Percentiles rank a stretch among this genome's conserved stretches.
Evolutionary conservation across 768 basidiomycete species (phyloP).

Genomic region (Tricholoma flavovirens): DNA sequence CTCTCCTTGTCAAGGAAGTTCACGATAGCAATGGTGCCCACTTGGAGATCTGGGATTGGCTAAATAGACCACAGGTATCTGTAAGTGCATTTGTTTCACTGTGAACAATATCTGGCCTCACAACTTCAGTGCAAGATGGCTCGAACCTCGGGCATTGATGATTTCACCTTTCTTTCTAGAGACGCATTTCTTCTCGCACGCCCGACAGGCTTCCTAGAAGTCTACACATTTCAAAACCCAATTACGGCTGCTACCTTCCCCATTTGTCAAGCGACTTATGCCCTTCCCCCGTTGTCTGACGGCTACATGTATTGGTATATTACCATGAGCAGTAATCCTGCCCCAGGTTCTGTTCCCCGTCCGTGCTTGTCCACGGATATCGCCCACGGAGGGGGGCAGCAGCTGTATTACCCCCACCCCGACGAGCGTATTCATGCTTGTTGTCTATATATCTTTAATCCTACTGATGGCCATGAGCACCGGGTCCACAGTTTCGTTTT

Average conservation of each 20-base stretch:
- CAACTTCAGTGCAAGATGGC: constrained; percentile 33
- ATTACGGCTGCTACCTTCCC: constrained; percentile 24
- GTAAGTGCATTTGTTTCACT: constrained; percentile 23
- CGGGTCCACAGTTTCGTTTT: constrained; percentile 44
- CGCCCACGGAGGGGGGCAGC: constrained; percentile 16
- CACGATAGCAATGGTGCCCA: constrained; percentile 35
- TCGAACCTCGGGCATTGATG: constrained; percentile 41
- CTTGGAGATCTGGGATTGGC: constrained; percentile 51
- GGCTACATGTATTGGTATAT: constrained; percentile 50
- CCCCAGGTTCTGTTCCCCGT: constrained; percentile 36
- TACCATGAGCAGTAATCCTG: constrained; percentile 47
- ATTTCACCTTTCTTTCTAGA: constrained; percentile 45
- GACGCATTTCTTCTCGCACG: constrained; percentile 42
- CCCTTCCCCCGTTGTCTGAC: constrained; percentile 37
- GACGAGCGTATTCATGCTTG: constrained; percentile 48
- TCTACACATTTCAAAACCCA: constrained; percentile 42
- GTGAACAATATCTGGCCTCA: not conserved
- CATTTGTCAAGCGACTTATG: constrained; percentile 30
- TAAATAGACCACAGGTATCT: constrained; percentile 31
- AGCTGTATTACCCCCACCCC: constrained; percentile 39
- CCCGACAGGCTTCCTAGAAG: constrained; percentile 41
- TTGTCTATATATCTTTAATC: constrained; percentile 42
- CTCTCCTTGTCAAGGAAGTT: constrained; percentile 44
- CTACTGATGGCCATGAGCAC: constrained; percentile 29
- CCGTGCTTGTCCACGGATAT: constrained; percentile 8